Evolutionary conservation across 768 basidiomycete species (phyloP).

Genomic region (Russula ochroleuca): DNA sequence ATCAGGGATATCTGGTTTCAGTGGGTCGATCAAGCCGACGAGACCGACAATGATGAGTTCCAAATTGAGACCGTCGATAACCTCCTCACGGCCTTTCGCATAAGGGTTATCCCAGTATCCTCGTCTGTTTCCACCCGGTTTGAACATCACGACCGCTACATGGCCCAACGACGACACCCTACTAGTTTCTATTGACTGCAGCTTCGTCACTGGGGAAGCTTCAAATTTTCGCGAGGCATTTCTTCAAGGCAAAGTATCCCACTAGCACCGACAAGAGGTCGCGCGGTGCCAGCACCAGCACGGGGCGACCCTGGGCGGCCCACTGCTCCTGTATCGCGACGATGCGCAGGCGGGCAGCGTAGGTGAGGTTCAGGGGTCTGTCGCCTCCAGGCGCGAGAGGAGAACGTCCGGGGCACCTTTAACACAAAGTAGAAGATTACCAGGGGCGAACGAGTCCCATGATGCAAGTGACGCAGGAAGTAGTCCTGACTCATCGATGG

Average conservation of each 20-base stretch:
- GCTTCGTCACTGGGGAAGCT: too few relatives aligned
- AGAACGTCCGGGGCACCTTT: slow-evolving; percentile 55
- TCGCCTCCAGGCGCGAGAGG: slow-evolving; percentile 39
- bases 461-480: slow-evolving; percentile 31
- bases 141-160: too few relatives aligned
- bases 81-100: slow-evolving; percentile 41
- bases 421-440: slow-evolving; percentile 37
- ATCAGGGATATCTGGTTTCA: slow-evolving; percentile 50
- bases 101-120: too few relatives aligned
- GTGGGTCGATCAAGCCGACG: slow-evolving; percentile 56
- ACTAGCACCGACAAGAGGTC: too few relatives aligned
- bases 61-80: slow-evolving; percentile 40
- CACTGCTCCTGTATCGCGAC: slow-evolving; percentile 43
- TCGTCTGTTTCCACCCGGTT: too few relatives aligned
- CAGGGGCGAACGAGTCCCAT: slow-evolving; percentile 31
- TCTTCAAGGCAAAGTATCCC: too few relatives aligned
- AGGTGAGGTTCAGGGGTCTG: slow-evolving; percentile 34
- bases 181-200: too few relatives aligned
- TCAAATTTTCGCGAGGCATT: too few relatives aligned
- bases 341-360: slow-evolving; percentile 33
- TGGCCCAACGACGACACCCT: too few relatives aligned
- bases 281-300: slow-evolving; percentile 57
- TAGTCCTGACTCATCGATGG: neutral
- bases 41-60: slow-evolving; percentile 54
- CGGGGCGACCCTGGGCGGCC: slow-evolving; percentile 55